Evolutionary conservation across 2,329 filamentous ascomycete species (phyloP), one percentile per base, ranked within the genome.

Genomic region (Trichoderma citrinoviride): DNA sequence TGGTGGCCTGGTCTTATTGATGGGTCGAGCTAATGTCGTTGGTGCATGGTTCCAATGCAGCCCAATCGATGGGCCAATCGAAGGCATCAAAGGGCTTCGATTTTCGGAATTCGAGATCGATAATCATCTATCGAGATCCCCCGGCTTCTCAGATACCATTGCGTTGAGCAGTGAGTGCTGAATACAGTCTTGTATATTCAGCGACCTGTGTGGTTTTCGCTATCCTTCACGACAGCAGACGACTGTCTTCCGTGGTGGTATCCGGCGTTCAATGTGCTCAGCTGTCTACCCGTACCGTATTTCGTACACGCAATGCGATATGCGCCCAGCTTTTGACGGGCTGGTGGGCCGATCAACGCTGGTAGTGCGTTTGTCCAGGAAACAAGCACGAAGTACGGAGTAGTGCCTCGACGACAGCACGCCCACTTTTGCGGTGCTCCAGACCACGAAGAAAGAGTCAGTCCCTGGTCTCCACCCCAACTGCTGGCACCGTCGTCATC

Each of bases 61-160:
- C 52, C 53, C 61, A 64, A 64, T 49, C 44, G 27, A 19, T 37
- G 25, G 61, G 29, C 53, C 53, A 64, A 57, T 56, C 44, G 23
- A 55, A 17, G 29, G 53, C 41, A 37, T 19, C 8, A 21, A 33
- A 64, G 10, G 33, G 14, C 25, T 25, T 64, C 61, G 41, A 57
- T 64, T 64, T 47, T 44, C 52, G 53, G 61, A 56, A 64, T 64
- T 57, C 61, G 54, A 64, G 50, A 64, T 64, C 58, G 58, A 61
- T 44, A 40, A 27, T 44, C n/a, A 53, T 54, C 58, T 33, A 61
- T 19, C 58, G 44, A 61, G 49, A 61, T 61, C 58, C 58, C 41
- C 14, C 17, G 25, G 25, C 44, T 52, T 19, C 15, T 50, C 25
- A 52, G 25, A 29, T 33, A 19, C 2, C 5, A 19, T 14, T 25